Evolutionary conservation across 352 stramenopile genomes (phyloP).

Genomic region (Globisporangium middletonii): DNA sequence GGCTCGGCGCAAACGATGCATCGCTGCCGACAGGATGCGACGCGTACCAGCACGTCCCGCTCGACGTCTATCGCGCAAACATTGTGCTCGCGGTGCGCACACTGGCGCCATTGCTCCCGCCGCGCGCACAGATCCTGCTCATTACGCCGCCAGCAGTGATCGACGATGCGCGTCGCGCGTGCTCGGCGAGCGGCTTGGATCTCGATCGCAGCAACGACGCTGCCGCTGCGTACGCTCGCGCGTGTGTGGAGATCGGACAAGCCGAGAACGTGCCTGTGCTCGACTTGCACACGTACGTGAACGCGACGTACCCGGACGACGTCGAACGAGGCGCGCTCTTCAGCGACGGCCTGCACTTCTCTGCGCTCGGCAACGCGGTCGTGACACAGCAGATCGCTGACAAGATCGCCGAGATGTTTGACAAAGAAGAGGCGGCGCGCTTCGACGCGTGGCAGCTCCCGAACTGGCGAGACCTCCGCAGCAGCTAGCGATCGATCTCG

Average conservation of each 20-base stretch:
- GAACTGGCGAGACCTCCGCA: constrained; percentile 17
- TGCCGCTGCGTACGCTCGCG: constrained; percentile 34
- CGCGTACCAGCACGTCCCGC: constrained; percentile 35
- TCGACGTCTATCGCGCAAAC: constrained; percentile 41
- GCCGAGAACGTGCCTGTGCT: constrained; percentile 25
- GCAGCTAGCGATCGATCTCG: too few species aligned
- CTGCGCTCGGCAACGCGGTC: constrained; percentile 35
- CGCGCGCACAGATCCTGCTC: constrained; percentile 31
- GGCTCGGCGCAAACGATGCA: constrained; percentile 68
- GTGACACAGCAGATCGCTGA: constrained; percentile 30
- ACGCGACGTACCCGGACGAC: constrained; percentile 17
- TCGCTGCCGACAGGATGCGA: constrained; percentile 19
- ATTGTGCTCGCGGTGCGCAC: constrained; percentile 23
- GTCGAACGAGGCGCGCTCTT: constrained; percentile 27
- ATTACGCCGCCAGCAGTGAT: constrained; percentile 56
- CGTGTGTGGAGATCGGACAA: constrained; percentile 31
- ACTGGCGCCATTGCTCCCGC: constrained; percentile 13
- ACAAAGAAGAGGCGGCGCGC: constrained; percentile 15
- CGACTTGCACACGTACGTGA: constrained; percentile 47
- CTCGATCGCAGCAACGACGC: constrained; percentile 40
- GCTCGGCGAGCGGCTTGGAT: constrained; percentile 2
- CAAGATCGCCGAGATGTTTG: constrained; percentile 21
- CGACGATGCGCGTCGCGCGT: constrained; percentile 21
- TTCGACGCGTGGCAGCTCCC: constrained; percentile 31
- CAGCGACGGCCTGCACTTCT: constrained; percentile 54